A percentile compares a stretch with the other conserved stretches of the same genome.
Conservation (phyloP, 768 basidiomycete genomes). For the Gyrodon lividus region DNA sequence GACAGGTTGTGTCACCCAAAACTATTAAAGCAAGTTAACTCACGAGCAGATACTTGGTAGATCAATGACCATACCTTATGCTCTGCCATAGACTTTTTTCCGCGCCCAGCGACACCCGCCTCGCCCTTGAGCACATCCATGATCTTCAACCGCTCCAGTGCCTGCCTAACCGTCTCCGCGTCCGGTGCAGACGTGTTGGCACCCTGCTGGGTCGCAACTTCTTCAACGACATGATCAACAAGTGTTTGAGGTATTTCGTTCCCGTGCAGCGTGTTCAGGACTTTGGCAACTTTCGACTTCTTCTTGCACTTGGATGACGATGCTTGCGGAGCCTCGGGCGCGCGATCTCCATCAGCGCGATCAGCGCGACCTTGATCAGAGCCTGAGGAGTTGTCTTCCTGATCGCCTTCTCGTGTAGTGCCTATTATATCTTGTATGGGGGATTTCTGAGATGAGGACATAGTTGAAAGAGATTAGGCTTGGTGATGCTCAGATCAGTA, state of each 20-base stretch:
- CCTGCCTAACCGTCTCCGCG: conserved; percentile 64
- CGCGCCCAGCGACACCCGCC: conserved; percentile 68
- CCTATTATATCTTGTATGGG: conserved; percentile 43
- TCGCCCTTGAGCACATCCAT: conserved; percentile 87
- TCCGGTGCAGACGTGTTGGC: conserved; percentile 45
- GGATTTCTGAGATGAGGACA: conserved; percentile 39
- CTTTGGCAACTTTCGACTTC: conserved; percentile 69
- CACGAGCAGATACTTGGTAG: conserved; percentile 4
- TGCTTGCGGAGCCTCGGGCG: conserved; percentile 21
- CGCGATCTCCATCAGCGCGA: conserved; percentile 9
- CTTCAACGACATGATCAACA: conserved; percentile 64
- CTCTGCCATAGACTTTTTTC: conserved; percentile 79
- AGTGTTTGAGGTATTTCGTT: conserved; percentile 58
- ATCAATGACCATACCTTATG: conserved; percentile 65
- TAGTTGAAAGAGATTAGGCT: not conserved
- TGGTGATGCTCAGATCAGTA: not conserved
- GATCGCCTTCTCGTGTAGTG: conserved; percentile 35
- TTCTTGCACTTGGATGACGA: conserved; percentile 68
- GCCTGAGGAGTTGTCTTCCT: conserved; percentile 31
- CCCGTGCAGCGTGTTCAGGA: conserved; percentile 47
- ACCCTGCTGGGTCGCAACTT: conserved; percentile 61
- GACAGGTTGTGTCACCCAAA: conserved; percentile 98
- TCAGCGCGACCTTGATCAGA: conserved; percentile 27
- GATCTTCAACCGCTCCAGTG: conserved; percentile 75
- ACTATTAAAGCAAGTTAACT: conserved; percentile 45